Conservation (phyloP, 441 rosid genomes). For the Erodium trifolium region DNA sequence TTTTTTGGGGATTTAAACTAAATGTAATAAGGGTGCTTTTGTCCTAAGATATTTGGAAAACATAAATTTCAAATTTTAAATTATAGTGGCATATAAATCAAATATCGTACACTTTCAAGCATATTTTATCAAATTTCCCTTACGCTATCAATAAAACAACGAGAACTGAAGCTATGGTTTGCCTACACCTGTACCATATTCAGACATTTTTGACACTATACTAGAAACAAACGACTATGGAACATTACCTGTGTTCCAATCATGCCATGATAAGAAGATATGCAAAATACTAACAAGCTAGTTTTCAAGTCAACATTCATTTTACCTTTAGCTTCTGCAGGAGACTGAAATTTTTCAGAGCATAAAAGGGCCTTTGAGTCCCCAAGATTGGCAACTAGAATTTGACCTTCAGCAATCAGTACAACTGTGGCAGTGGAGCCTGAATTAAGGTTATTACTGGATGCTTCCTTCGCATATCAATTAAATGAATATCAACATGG, state of each 20-base stretch:
- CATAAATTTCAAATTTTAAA: too few species aligned
- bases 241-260: slow-evolving; percentile 8
- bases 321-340: slow-evolving; percentile 78
- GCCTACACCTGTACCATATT: slow-evolving; percentile 4
- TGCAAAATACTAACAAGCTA: slow-evolving; percentile 14
- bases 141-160: neutral
- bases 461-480: slow-evolving; percentile 64
- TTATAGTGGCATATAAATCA: too few species aligned
- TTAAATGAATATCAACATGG: slow-evolving; percentile 19
- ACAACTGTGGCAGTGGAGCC: slow-evolving; percentile 86
- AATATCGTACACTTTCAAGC: too few species aligned
- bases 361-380: slow-evolving; percentile 92
- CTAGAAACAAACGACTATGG: neutral
- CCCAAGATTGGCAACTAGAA: slow-evolving; percentile 83
- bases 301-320: slow-evolving; percentile 16
- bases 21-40: too few species aligned
- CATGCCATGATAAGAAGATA: neutral
- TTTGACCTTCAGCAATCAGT: slow-evolving; percentile 66
- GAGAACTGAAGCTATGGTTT: neutral
- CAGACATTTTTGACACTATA: neutral
- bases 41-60: too few species aligned
- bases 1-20: too few species aligned
- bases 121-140: too few species aligned
- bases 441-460: slow-evolving; percentile 43
- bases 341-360: slow-evolving; percentile 69